Evolutionary conservation across 2,329 filamentous ascomycete genomes (phyloP), one percentile per base, ranked within the genome.

Genomic region (Xylaria multiplex): DNA sequence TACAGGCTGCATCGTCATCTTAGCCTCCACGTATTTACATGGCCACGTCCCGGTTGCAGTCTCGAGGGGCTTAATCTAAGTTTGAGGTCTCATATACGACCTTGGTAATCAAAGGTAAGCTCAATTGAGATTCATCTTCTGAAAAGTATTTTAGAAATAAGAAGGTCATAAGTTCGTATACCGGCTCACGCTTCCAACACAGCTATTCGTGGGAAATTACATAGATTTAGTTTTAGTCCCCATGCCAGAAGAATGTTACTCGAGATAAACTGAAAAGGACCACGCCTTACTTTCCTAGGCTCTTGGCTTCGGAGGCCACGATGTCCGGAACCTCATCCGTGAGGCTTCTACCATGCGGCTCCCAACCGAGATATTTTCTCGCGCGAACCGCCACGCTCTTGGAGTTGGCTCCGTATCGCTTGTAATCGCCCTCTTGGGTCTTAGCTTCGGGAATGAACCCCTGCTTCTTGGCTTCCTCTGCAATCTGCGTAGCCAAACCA

Each of bases 401-500:
- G 5, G 82, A 83, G 73, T 84, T 86, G 1, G 72, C 63, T 0
- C 75, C 81, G 72, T 77, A 80, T 4, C 76, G 72, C 16, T 70
- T 67, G 32, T 76, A 72, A 16, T 74, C 69, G 3, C 71, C 64
- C 32, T 75, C 69, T 9, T 66, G 68, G 4, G 77, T 75, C 8
- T 75, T 72, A 0, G 78, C 68, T 74, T 80, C 74, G 24, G 72
- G 68, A 24, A 79, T 67, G 37, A 85, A 79, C 0, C 86, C 84
- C 75, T 86, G 82, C 71, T 84, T 81, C 43, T 81, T 77, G 2
- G 86, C 87, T 71, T 86, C 83, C 48, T 88, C 82, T 1, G 85
- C 87, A 64, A 92, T 81, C 73, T 79, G 80, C 64, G 77, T 76
- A 2, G 86, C 80, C 7, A 90, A 74, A 14, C 91, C 86, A 5